These are phyloP conservation scores for Purshia tridentata DNA, from an alignment of 306 rosid genomes.

Conservation along the genomic window DNA sequence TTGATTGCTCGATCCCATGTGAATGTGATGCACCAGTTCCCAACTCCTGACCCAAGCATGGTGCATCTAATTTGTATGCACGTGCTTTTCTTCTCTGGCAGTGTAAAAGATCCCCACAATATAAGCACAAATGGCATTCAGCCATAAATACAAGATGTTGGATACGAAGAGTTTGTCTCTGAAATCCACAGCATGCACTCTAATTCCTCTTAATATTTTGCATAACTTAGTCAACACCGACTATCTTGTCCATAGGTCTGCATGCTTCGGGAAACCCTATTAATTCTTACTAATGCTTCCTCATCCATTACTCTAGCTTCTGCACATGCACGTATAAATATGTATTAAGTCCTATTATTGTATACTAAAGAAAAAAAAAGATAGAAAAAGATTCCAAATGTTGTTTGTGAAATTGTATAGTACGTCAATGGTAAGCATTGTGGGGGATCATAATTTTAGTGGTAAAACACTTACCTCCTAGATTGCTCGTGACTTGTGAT, in stretches of 20 bases:
- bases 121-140: neutral
- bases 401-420: too few relatives aligned
- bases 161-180: slow-evolving; percentile 20
- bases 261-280: neutral
- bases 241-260: slow-evolving; percentile 12
- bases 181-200: slow-evolving; percentile 22
- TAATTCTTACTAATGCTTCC: neutral
- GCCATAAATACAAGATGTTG: slow-evolving; percentile 16
- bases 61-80: neutral
- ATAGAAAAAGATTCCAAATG: too few relatives aligned
- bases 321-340: slow-evolving; percentile 18
- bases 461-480: too few relatives aligned
- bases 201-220: neutral
- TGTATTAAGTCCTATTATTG: neutral
- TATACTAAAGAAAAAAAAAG: too few relatives aligned
- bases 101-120: neutral
- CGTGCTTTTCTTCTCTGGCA: slow-evolving; percentile 11
- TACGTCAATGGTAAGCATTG: too few relatives aligned
- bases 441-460: too few relatives aligned
- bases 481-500: too few relatives aligned
- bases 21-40: neutral
- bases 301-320: slow-evolving; percentile 18
- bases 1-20: neutral
- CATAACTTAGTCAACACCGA: slow-evolving; percentile 6
- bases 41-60: neutral